Base-by-base conservation (phyloP, 257 asterid genomes). In the Capsicum rhomboideum region DNA sequence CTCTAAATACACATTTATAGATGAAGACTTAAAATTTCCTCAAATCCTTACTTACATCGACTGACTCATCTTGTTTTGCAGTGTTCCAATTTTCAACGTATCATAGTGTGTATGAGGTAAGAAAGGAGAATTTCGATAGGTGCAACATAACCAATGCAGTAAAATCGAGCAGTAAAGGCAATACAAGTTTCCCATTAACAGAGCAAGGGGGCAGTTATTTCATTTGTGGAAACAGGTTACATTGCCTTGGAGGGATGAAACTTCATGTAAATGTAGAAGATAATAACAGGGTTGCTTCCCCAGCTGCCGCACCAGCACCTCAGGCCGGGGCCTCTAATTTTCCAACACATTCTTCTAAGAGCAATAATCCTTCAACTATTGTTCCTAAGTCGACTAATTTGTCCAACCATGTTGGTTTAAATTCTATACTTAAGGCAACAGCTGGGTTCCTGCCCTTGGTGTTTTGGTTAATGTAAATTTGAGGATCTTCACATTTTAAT, bases 161-260 rank as follows among this genome's bases (percentile, higher is more conserved):
- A 82, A 89, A 91, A 86, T 83, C 93, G 21, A 69, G 91, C 86
- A 89, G 91, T 71, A 91, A 86, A 54, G 94, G 98, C 88, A 95
- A 95, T 93, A 86, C 97, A 42, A 8, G 97, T 0, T 61, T 88
- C 28, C 83, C 89, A 17, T 83, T 94, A 72, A 85, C 92, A 1
- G 58, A 40, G 17, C 90, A 92, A 0, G 97, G 95, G 2, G 94
- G 92, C 9, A 90, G 91, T 82, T 93, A 86, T 80, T 92, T 92
- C n/a, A 82, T 91, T 11, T 92, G 97, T 23, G 94, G 97, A 29
- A 92, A 92, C 49, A 90, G 88, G 86, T 61, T 95, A 85, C 93
- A 94, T 80, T 94, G 98, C 56, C 91, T 94, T 12, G 97, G 92
- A 4, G 98, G 99, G 59, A 90, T 92, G 99, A 95, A 95, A 49